Evolutionary conservation across 192 early-diverging fungal genomes (phyloP).

Genomic region (Coemansia sp.): DNA sequence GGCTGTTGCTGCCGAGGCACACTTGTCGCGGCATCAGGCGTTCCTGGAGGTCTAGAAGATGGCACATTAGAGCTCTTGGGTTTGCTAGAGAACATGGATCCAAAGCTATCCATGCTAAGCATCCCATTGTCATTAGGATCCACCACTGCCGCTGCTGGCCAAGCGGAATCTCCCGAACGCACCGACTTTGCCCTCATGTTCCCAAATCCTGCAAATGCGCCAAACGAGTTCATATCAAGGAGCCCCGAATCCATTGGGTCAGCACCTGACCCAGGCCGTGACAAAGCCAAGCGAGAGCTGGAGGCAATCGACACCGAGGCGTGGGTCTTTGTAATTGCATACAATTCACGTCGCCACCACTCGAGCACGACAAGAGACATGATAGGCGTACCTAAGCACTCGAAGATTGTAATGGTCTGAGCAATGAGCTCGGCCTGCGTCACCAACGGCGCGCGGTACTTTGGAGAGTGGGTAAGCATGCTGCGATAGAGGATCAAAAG

Average conservation of each 20-base stretch:
- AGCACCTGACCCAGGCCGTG: not conserved
- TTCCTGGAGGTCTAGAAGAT: not conserved
- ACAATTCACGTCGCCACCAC: conserved; percentile 51
- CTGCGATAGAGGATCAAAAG: conserved; percentile 45
- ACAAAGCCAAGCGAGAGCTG: not conserved
- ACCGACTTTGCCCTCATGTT: not conserved
- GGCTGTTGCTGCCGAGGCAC: not conserved
- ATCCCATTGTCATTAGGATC: conserved; percentile 31
- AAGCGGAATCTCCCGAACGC: not conserved
- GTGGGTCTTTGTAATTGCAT: conserved; percentile 19
- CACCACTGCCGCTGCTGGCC: not conserved
- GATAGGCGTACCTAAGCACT: conserved; percentile 47
- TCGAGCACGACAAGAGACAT: conserved; percentile 54
- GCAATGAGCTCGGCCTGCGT: conserved; percentile 50
- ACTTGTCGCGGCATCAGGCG: not conserved
- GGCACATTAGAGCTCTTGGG: not conserved
- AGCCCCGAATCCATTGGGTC: conserved; percentile 8
- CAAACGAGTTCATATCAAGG: conserved; percentile 35
- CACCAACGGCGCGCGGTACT: conserved; percentile 41
- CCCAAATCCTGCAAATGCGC: conserved; percentile 25
- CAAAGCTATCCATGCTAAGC: conserved; percentile 38
- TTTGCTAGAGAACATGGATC: conserved; percentile 21
- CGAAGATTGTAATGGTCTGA: conserved; percentile 53
- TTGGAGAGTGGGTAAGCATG: conserved; percentile 44
- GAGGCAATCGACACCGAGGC: conserved; percentile 1